phyloP scores from a whole-genome alignment of 2,329 filamentous ascomycete genomes.

The Pestalotiopsis sp. region DNA sequence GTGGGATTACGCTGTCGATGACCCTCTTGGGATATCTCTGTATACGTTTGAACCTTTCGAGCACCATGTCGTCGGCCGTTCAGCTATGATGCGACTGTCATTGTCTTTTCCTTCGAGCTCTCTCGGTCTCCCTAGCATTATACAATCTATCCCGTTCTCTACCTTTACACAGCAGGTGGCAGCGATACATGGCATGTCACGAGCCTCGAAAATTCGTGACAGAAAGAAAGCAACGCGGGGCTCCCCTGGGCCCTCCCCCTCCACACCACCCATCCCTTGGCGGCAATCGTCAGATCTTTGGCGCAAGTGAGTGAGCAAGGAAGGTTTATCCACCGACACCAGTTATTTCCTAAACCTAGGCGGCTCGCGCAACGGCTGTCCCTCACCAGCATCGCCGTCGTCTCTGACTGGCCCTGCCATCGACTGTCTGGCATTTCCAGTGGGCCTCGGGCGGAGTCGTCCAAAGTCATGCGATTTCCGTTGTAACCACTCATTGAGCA shows the following conservation, averaged over 20 bases:
- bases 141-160: too few relatives aligned
- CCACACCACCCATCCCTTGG: neutral
- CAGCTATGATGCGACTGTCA: too few relatives aligned
- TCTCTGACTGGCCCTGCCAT: neutral
- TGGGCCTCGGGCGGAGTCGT: conserved; percentile 13
- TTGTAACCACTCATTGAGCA: conserved; percentile 11
- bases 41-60: too few relatives aligned
- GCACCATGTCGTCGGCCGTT: too few relatives aligned
- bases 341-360: neutral
- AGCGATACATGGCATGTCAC: neutral
- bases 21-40: too few relatives aligned
- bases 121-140: too few relatives aligned
- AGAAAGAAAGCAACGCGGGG: neutral
- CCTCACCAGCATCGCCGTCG: neutral
- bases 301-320: neutral
- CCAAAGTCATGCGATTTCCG: conserved; percentile 12
- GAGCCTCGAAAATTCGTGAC: neutral
- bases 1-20: too few relatives aligned
- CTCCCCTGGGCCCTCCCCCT: neutral
- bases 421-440: neutral
- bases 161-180: too few relatives aligned
- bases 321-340: conserved; percentile 1
- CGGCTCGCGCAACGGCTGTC: neutral
- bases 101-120: too few relatives aligned
- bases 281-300: conserved; percentile 6